A percentile compares a stretch with the other conserved stretches of the same genome.
These are phyloP conservation scores for Hawksworthiomyces lignivorus DNA, from an alignment of 2,329 filamentous ascomycete genomes.

Conservation along the genomic window DNA sequence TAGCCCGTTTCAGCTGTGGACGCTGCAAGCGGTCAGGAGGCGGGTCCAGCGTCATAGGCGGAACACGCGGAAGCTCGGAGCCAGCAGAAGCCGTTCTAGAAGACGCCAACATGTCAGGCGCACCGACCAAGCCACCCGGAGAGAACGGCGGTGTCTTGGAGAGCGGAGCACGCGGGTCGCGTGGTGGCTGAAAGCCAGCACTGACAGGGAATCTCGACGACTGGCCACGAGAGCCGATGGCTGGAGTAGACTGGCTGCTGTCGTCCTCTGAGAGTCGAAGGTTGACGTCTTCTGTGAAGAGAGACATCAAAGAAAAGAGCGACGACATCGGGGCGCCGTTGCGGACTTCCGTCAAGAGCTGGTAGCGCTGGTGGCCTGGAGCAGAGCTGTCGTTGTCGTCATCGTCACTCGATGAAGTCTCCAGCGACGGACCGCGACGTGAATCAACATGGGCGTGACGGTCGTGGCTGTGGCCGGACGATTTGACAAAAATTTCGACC, in stretches of 20 bases:
- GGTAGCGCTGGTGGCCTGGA: constrained; percentile 74
- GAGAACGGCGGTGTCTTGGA: constrained; percentile 31
- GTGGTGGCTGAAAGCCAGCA: constrained; percentile 23
- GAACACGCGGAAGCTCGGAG: constrained; percentile 51
- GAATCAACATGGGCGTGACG: constrained; percentile 18
- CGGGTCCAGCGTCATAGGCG: constrained; percentile 64
- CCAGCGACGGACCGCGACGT: constrained; percentile 31
- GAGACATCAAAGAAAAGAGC: constrained; percentile 88
- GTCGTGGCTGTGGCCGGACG: constrained; percentile 44
- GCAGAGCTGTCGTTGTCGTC: constrained; percentile 33
- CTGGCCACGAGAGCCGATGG: constrained; percentile 21
- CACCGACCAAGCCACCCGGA: constrained; percentile 7
- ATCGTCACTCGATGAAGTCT: constrained; percentile 55
- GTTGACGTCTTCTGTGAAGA: constrained; percentile 93
- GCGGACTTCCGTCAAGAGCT: constrained; percentile 91
- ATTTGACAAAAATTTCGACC: constrained; percentile 98
- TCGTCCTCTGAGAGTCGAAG: constrained; percentile 65
- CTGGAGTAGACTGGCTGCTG: constrained; percentile 21
- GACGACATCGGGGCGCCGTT: constrained; percentile 99
- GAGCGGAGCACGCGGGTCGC: constrained; percentile 28
- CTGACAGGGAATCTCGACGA: constrained; percentile 21
- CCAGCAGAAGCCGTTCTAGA: constrained; percentile 15
- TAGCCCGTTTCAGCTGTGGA: constrained; percentile 36
- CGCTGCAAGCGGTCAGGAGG: constrained; percentile 22
- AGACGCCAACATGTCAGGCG: constrained; percentile 17